Evolutionary conservation across 345 rosid species (phyloP).

Genomic region (Odontarrhena argentea): DNA sequence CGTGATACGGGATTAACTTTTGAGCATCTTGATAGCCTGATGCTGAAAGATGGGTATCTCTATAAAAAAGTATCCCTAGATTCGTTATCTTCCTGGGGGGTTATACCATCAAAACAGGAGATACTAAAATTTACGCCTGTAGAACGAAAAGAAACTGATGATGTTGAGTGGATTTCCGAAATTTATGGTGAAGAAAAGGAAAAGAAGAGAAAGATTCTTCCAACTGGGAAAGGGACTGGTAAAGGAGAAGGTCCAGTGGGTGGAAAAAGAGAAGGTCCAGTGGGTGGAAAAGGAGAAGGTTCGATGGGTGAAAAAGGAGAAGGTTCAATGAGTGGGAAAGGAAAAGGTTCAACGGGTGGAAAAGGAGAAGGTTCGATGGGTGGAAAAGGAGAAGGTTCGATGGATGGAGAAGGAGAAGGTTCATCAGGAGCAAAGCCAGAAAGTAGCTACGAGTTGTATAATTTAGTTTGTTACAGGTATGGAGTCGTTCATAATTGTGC

Average conservation of each 20-base stretch:
- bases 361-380: constrained; percentile 58
- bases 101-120: constrained; percentile 76
- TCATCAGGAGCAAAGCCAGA: constrained; percentile 54
- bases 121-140: constrained; percentile 73
- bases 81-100: constrained; percentile 69
- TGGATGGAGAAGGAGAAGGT: constrained; percentile 52
- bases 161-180: constrained; percentile 85
- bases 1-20: constrained; percentile 71
- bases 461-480: constrained; percentile 84
- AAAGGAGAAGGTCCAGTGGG: no score
- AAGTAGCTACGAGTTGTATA: constrained; percentile 55
- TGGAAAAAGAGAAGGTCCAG: no score
- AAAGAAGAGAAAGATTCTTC: constrained; percentile 54
- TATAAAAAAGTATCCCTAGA: constrained; percentile 80
- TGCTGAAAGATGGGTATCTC: constrained; percentile 88
- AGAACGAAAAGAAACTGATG: constrained; percentile 60
- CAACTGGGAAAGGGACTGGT: constrained; percentile 46
- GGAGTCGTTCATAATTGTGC: constrained; percentile 31
- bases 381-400: constrained; percentile 55
- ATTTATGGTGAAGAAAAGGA: constrained; percentile 77
- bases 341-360: constrained; percentile 59
- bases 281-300: constrained; percentile 54
- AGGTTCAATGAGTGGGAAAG: constrained; percentile 48
- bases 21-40: constrained; percentile 79
- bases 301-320: constrained; percentile 57